These are phyloP conservation scores for Anethum foeniculum DNA, from an alignment of 140 eudicot genomes.

Conservation along the genomic window DNA sequence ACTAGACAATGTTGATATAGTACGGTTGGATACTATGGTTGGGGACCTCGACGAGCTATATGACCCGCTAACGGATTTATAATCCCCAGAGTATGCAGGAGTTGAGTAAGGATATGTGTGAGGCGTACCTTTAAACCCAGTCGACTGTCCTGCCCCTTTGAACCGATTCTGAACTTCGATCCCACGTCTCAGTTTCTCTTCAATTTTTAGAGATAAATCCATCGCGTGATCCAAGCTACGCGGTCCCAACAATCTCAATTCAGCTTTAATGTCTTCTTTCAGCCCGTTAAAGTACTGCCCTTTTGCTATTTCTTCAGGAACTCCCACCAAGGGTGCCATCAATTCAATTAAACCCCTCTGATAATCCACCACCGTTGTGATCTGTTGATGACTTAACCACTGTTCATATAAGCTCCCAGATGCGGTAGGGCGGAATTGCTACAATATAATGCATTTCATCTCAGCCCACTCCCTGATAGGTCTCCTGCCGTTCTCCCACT, in stretches of 20 bases:
- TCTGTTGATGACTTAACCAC: background rate
- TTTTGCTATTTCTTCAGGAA: too few species aligned
- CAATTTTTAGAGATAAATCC: background rate
- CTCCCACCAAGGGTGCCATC: too few species aligned
- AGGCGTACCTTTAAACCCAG: too few species aligned
- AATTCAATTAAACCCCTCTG: background rate
- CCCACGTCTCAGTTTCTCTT: background rate
- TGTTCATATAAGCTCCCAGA: background rate
- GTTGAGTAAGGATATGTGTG: too few species aligned
- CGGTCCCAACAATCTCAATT: too few species aligned
- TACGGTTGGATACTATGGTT: fast-evolving
- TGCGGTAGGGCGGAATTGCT: background rate
- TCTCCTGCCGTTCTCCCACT: background rate
- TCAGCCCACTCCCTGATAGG: background rate
- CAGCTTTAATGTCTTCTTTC: too few species aligned
- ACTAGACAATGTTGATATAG: background rate
- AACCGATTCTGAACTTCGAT: too few species aligned
- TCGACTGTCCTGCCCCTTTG: background rate
- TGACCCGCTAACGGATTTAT: too few species aligned
- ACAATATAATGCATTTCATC: too few species aligned
- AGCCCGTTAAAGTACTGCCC: too few species aligned
- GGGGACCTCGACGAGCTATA: background rate
- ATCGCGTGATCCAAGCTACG: background rate
- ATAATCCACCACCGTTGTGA: background rate
- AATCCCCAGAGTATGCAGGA: fast-evolving